Evolutionary conservation across 2,329 filamentous ascomycete species (phyloP).

Genomic region (Chaetomiaceae sp.): DNA sequence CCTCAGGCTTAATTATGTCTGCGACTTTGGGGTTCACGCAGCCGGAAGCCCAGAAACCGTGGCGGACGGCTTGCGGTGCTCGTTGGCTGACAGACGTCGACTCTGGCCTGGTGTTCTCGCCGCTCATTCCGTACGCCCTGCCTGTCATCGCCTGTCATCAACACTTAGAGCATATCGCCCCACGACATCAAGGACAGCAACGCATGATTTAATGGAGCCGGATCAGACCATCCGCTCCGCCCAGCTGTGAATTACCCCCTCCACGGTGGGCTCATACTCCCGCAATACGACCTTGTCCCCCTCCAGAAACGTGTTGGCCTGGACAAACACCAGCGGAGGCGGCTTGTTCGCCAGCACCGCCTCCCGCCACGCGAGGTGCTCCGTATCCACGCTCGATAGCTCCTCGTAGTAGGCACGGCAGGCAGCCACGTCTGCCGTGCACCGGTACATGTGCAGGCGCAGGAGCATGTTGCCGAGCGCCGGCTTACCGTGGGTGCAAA

Average conservation of each 20-base stretch:
- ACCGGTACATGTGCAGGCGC: slow-evolving; percentile 56
- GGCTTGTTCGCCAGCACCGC: slow-evolving; percentile 51
- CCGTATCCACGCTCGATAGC: slow-evolving; percentile 48
- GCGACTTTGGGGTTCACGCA: too few species aligned
- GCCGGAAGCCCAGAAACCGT: too few species aligned
- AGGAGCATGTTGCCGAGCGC: slow-evolving; percentile 54
- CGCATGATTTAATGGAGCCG: too few species aligned
- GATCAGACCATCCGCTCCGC: slow-evolving; percentile 32
- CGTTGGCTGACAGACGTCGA: too few species aligned
- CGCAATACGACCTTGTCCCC: slow-evolving; percentile 43
- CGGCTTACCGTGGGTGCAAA: slow-evolving; percentile 48
- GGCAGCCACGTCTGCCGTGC: slow-evolving; percentile 49
- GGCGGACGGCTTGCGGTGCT: too few species aligned
- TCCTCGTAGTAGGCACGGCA: slow-evolving; percentile 52
- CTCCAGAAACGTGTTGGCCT: slow-evolving; percentile 50
- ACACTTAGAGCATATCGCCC: too few species aligned
- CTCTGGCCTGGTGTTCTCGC: too few species aligned
- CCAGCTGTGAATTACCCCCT: slow-evolving; percentile 56
- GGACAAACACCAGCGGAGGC: slow-evolving; percentile 56
- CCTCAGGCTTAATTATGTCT: too few species aligned
- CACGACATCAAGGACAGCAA: too few species aligned
- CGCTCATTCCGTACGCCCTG: too few species aligned
- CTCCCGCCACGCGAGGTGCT: slow-evolving; percentile 47
- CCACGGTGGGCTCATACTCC: slow-evolving; percentile 56
- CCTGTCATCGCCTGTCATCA: too few species aligned